phyloP scores from a whole-genome alignment of 108 stramenopile species.

The Epithemia pelagica region DNA sequence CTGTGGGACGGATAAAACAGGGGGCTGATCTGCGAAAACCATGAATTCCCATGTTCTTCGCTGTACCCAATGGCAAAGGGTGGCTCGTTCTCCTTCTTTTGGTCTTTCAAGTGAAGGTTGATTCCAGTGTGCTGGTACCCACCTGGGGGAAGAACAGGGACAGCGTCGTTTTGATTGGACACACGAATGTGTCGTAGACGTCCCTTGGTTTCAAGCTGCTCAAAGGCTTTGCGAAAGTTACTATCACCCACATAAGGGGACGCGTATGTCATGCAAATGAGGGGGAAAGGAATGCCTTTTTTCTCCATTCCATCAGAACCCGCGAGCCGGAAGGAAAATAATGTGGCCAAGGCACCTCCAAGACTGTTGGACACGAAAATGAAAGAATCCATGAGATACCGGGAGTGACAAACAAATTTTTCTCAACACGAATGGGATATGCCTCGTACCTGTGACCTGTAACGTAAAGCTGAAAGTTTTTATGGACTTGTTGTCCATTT shows the following conservation, averaged over 20 bases:
- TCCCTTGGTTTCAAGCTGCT: constrained; percentile 37
- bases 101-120: background rate
- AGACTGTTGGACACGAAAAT: constrained; percentile 57
- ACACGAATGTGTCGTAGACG: constrained; percentile 49
- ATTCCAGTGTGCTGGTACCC: background rate
- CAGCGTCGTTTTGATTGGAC: constrained; percentile 48
- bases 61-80: background rate
- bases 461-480: background rate
- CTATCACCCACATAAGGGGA: constrained; percentile 49
- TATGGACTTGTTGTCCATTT: background rate
- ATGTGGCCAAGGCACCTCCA: constrained; percentile 57
- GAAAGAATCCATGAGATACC: background rate
- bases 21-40: background rate
- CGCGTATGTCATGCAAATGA: constrained; percentile 51
- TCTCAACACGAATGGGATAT: too few species aligned
- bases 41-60: background rate
- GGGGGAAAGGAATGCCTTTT: constrained; percentile 36
- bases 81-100: background rate
- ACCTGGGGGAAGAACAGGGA: background rate
- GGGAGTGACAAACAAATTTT: too few species aligned
- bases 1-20: background rate
- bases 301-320: background rate
- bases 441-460: background rate
- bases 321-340: constrained; percentile 50
- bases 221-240: constrained; percentile 34